Evolutionary conservation across 352 stramenopile genomes (phyloP), one percentile per base, ranked within the genome.

Genomic region (Phytophthora brassicae): DNA sequence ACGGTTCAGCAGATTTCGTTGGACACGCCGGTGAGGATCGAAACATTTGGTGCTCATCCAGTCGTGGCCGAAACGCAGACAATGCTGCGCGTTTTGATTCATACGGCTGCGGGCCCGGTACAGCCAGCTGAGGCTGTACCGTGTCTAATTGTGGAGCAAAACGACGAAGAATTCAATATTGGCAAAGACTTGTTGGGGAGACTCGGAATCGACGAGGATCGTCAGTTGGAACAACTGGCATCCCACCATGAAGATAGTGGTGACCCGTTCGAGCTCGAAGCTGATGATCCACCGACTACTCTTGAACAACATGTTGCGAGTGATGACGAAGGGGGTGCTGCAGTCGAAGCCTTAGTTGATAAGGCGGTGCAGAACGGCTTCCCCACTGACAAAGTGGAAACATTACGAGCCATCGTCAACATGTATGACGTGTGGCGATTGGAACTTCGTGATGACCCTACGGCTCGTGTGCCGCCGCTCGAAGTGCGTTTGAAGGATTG

Each of bases 311-410:
- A 17, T 39, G 22, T 26, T n/a, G 44, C 44, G 3, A n/a, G n/a
- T n/a, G n/a, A n/a, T n/a, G n/a, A 38, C 16, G 31, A 38, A 8
- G 16, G 11, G 11, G 11, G 11, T 38, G 6, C 31, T 38, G 31
- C 31, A n/a, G 44, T 51, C 4, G 44, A 51, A 17, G 23, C 14
- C 23, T 4, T 49, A 5, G 50, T 59, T 17, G 13, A 59, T 22
- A 20, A 33, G 31, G 54, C 54, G n/a, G 12, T 62, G 23, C 20
- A 62, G n/a, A 8, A 62, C 33, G 53, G 43, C 14, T 62, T 62
- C 48, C 54, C 54, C 24, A 1, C 43, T 12, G 44, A 55, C 20
- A 47, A 39, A 26, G 43, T 54, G 19, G 29, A 53, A 1, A 38
- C 38, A 5, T 36, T 62, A 6, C 54, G 54, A 6, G 7, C 31